Evolutionary conservation across 768 basidiomycete species (phyloP).

Genomic region (Amanita rimosa): DNA sequence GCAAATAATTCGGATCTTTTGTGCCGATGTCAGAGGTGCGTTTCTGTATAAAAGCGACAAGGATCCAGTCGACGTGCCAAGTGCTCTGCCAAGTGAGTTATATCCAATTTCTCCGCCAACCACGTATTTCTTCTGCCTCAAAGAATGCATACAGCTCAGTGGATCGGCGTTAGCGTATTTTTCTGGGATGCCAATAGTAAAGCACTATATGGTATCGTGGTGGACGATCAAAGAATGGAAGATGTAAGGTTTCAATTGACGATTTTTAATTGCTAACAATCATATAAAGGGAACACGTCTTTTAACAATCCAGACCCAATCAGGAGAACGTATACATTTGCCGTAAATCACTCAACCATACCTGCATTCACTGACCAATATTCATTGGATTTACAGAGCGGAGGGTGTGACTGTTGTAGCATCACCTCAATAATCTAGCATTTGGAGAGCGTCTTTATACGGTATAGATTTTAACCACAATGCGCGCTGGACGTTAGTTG

Average conservation of each 20-base stretch:
- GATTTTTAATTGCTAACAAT: not conserved
- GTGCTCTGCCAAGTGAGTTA: not conserved
- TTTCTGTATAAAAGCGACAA: constrained; percentile 2
- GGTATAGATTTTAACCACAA: not conserved
- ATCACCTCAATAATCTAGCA: not conserved
- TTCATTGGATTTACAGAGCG: constrained; percentile 9
- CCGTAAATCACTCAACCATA: constrained; percentile 12
- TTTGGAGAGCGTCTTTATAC: too few species aligned
- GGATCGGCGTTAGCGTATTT: constrained; percentile 15
- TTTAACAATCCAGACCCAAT: constrained; percentile 13
- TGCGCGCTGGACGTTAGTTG: not conserved
- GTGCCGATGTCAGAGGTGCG: not conserved
- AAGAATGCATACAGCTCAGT: constrained; percentile 5
- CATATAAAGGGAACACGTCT: constrained; percentile 13
- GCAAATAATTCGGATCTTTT: not conserved
- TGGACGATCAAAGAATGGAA: constrained; percentile 8
- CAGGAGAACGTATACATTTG: constrained; percentile 12
- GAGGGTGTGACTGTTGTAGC: constrained; percentile 14
- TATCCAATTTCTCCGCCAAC: not conserved
- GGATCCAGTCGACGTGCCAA: too few species aligned
- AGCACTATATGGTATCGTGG: constrained; percentile 15
- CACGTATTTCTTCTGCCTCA: not conserved
- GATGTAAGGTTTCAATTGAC: constrained; percentile 9
- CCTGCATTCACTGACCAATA: not conserved
- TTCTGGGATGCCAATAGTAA: constrained; percentile 14